Percentiles rank a stretch among this genome's conserved stretches.
Conservation (phyloP, 2,329 filamentous ascomycete species). For the Aspergillus awamori region DNA sequence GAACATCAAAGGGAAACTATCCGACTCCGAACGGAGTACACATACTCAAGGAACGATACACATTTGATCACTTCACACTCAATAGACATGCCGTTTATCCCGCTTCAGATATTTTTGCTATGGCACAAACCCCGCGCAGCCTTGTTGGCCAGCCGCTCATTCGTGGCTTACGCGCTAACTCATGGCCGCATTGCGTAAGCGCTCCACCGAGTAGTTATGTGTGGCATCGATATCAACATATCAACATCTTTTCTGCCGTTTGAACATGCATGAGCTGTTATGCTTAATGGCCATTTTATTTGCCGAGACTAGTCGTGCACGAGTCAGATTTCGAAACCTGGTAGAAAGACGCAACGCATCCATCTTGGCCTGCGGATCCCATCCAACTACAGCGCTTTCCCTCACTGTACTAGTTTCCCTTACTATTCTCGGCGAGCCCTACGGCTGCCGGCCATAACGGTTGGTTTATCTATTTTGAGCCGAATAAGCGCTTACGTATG, state of each 20-base stretch:
- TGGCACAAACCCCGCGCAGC: not conserved
- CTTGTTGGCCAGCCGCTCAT: not conserved
- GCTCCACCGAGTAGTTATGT: not conserved
- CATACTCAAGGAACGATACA: too few species aligned
- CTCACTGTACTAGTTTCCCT: not conserved
- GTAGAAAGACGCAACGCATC: not conserved
- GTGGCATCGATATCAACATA: conserved; percentile 1
- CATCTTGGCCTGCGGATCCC: not conserved
- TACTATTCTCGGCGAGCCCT: not conserved
- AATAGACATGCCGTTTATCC: not conserved
- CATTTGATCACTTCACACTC: too few species aligned
- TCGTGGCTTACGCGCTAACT: not conserved
- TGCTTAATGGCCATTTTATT: not conserved
- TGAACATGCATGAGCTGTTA: not conserved
- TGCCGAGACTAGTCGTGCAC: not conserved
- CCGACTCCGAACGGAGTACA: too few species aligned
- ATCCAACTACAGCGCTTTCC: not conserved
- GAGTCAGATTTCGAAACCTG: not conserved
- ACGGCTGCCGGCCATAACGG: not conserved
- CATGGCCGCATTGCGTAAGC: conserved; percentile 4
- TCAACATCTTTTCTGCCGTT: not conserved
- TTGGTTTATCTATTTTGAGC: not conserved
- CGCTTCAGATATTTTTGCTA: not conserved
- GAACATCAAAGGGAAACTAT: too few species aligned
- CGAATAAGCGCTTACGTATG: conserved; percentile 3